Conservation (phyloP, 305 asterid species). For the Fraxinus angustifolia region DNA sequence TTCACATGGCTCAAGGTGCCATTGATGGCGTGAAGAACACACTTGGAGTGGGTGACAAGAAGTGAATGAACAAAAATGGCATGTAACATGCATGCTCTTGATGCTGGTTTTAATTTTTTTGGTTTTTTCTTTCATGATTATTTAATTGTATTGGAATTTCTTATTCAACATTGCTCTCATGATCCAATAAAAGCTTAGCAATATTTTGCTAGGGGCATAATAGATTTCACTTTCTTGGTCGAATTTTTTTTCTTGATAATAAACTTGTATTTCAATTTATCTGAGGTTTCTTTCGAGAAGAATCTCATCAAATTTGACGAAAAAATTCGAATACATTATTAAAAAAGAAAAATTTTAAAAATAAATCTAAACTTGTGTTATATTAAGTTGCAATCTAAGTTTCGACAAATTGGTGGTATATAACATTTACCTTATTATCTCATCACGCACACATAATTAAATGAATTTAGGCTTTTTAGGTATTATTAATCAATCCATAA, state of each 20-base stretch:
- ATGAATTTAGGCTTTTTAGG: not conserved
- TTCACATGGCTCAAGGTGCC: conserved; percentile 64
- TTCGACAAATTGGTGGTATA: not conserved
- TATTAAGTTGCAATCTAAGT: not conserved
- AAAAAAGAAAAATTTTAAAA: too few species aligned
- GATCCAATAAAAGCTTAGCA: conserved; percentile 23
- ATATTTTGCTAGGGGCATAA: not conserved
- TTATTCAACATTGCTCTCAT: not conserved
- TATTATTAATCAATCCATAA: not conserved
- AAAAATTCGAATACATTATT: not conserved
- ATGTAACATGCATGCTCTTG: not conserved
- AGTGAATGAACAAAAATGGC: conserved; percentile 32
- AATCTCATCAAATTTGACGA: not conserved
- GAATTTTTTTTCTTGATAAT: not conserved
- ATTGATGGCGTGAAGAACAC: conserved; percentile 76
- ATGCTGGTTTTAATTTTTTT: not conserved
- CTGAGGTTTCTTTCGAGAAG: not conserved
- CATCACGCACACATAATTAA: not conserved
- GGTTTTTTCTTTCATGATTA: not conserved
- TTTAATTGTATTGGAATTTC: not conserved
- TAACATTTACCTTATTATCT: not conserved
- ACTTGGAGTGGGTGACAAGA: conserved; percentile 68
- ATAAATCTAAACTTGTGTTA: not conserved
- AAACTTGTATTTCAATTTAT: not conserved
- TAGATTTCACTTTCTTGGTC: not conserved